A percentile compares a stretch with the other conserved stretches of the same genome.
These are phyloP conservation scores for Trichocladium antarcticum DNA, from an alignment of 495 filamentous ascomycete species.

Conservation along the genomic window DNA sequence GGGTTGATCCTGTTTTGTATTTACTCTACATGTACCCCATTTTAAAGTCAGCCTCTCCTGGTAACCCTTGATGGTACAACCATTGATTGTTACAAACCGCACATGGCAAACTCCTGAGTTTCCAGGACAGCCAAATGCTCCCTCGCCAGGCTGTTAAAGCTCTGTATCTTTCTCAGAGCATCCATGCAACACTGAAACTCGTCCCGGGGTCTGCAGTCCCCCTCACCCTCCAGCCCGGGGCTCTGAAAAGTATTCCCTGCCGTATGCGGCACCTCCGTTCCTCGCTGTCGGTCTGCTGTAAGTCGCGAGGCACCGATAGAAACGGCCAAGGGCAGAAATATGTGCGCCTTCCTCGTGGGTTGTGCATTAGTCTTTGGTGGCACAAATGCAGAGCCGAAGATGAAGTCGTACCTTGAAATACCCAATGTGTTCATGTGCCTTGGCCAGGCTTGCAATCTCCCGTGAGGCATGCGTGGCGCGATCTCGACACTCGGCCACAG, in stretches of 20 bases:
- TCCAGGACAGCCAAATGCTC: conserved; percentile 19
- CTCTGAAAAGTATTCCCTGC: neutral
- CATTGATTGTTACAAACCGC: neutral
- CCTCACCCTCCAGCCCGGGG: conserved; percentile 1
- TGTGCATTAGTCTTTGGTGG: conserved; percentile 5
- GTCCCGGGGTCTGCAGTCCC: neutral
- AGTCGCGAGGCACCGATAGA: conserved; percentile 16
- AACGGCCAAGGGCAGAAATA: conserved; percentile 21
- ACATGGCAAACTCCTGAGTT: conserved; percentile 8
- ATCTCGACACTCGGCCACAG: conserved; percentile 24
- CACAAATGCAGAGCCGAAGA: neutral
- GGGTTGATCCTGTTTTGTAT: too few relatives aligned
- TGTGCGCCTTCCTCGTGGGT: conserved; percentile 15
- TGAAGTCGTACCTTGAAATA: conserved; percentile 32
- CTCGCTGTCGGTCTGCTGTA: neutral
- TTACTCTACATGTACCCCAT: too few relatives aligned
- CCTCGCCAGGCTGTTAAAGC: conserved; percentile 21
- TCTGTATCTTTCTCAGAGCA: conserved; percentile 21
- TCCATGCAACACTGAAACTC: conserved; percentile 17
- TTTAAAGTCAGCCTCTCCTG: too few relatives aligned
- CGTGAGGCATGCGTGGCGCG: conserved; percentile 29
- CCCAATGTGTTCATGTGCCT: conserved; percentile 33
- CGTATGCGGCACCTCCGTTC: neutral
- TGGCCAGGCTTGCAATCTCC: conserved; percentile 33
- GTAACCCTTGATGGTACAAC: neutral